phyloP scores from a whole-genome alignment of 2,329 filamentous ascomycete genomes.

The Trichoderma atroviride region DNA sequence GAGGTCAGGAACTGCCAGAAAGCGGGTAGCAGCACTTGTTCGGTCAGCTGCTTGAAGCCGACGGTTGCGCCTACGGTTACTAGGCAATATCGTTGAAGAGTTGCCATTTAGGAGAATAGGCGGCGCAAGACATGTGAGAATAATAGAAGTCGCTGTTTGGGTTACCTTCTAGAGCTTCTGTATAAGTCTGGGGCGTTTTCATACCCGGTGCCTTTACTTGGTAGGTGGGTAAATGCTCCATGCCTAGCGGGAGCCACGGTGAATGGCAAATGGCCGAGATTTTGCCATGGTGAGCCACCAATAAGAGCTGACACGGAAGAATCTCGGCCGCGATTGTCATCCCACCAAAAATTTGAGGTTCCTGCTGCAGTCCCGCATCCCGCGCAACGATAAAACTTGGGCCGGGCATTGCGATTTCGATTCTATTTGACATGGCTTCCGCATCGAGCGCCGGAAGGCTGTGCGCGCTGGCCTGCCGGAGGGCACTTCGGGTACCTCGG shows the following conservation, averaged over 20 bases:
- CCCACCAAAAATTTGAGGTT: constrained; percentile 41
- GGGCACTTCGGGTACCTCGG: constrained; percentile 33
- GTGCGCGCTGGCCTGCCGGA: constrained; percentile 41
- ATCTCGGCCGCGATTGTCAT: constrained; percentile 31
- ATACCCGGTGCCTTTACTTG: background rate
- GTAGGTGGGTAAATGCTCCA: background rate
- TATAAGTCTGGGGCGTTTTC: background rate
- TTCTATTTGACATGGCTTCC: constrained; percentile 43
- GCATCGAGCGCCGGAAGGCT: constrained; percentile 44
- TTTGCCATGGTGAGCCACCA: constrained; percentile 10
- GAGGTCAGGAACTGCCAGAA: constrained; percentile 65
- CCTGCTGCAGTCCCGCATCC: constrained; percentile 28
- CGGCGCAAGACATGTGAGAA: background rate
- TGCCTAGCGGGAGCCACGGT: background rate
- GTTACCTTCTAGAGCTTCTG: background rate
- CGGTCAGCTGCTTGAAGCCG: constrained; percentile 72
- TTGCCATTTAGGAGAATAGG: constrained; percentile 21
- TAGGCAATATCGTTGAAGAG: constrained; percentile 60
- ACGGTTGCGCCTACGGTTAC: constrained; percentile 93
- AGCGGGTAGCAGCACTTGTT: constrained; percentile 60
- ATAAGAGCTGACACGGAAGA: constrained; percentile 31
- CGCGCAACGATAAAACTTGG: constrained; percentile 25
- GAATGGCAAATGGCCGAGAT: background rate
- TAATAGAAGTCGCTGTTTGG: background rate
- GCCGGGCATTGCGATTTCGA: constrained; percentile 28